These are phyloP conservation scores for Daldinia childiae DNA, from an alignment of 495 filamentous ascomycete genomes.

Conservation along the genomic window DNA sequence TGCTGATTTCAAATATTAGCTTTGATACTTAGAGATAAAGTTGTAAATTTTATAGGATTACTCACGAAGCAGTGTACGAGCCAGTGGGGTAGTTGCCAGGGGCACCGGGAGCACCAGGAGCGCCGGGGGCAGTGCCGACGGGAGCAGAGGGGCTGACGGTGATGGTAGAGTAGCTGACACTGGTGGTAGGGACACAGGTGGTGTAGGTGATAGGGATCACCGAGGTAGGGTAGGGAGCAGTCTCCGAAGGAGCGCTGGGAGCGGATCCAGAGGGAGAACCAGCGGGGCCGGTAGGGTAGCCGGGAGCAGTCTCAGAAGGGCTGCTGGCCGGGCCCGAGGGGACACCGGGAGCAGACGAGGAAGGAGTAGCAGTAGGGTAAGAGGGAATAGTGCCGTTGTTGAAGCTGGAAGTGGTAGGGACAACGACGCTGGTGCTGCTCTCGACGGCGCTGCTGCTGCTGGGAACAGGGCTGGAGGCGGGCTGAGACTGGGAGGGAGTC, in stretches of 20 bases:
- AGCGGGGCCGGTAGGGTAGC: conserved; percentile 25
- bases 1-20: conserved; percentile 24
- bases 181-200: conserved; percentile 48
- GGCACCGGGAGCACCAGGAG: neutral
- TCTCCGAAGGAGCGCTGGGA: conserved; percentile 21
- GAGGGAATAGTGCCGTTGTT: conserved; percentile 35
- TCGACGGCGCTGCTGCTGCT: neutral
- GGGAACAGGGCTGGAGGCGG: conserved; percentile 6
- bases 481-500: conserved; percentile 42
- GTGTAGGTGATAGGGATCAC: conserved; percentile 56
- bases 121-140: conserved; percentile 44
- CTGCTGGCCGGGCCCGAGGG: conserved; percentile 7
- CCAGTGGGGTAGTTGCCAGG: conserved; percentile 35
- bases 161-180: conserved; percentile 64
- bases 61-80: conserved; percentile 46
- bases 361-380: conserved; percentile 51
- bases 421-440: neutral
- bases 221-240: conserved; percentile 51
- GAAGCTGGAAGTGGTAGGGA: conserved; percentile 6
- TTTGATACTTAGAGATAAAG: too few relatives aligned
- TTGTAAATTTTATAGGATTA: neutral
- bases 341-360: conserved; percentile 28
- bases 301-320: too few relatives aligned
- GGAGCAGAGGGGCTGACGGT: conserved; percentile 52
- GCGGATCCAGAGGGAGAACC: conserved; percentile 31